Percentiles rank a stretch among this genome's conserved stretches.
Conservation (phyloP, 1,284 basidiomycete genomes). For the Hypsizygus ulmarius region DNA sequence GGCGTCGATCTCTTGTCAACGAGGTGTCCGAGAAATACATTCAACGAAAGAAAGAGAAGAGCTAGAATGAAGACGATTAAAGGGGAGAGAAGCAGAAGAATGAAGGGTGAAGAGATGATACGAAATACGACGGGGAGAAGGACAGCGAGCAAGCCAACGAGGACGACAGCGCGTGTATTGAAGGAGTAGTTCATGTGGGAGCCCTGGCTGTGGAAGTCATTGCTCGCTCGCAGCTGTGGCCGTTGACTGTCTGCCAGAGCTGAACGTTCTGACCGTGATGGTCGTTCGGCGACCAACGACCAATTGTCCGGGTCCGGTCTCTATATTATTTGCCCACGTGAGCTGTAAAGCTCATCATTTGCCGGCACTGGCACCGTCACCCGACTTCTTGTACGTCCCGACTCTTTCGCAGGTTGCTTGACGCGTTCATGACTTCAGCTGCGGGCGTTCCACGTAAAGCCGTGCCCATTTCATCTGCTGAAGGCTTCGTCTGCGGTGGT, state of each 20-base stretch:
- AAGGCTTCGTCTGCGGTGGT: slow-evolving; percentile 85
- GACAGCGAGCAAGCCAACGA: slow-evolving; percentile 53
- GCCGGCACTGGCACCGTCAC: too few relatives aligned
- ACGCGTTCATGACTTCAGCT: slow-evolving; percentile 18
- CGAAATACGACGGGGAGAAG: slow-evolving; percentile 51
- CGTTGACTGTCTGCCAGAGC: neutral
- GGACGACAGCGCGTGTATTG: slow-evolving; percentile 47
- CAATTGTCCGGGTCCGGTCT: too few relatives aligned
- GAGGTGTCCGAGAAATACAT: slow-evolving; percentile 53
- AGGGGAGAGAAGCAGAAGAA: slow-evolving; percentile 62
- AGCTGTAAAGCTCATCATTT: too few relatives aligned
- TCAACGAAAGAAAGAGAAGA: slow-evolving; percentile 49
- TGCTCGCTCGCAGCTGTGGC: neutral
- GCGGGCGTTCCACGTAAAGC: slow-evolving; percentile 20
- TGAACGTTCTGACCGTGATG: too few relatives aligned
- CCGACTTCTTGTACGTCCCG: neutral
- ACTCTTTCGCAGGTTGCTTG: neutral
- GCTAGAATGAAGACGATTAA: slow-evolving; percentile 49
- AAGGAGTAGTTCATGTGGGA: slow-evolving; percentile 28
- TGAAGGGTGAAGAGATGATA: slow-evolving; percentile 60
- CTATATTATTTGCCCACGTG: slow-evolving; percentile 9
- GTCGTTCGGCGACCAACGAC: too few relatives aligned
- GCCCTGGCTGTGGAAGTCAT: slow-evolving; percentile 13
- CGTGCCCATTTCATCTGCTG: slow-evolving; percentile 54
- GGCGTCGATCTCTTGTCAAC: slow-evolving; percentile 46